Percentiles rank a stretch among this genome's conserved stretches.
Conservation (phyloP, 805 yeast genomes). For the Yamadazyma kitorensis region DNA sequence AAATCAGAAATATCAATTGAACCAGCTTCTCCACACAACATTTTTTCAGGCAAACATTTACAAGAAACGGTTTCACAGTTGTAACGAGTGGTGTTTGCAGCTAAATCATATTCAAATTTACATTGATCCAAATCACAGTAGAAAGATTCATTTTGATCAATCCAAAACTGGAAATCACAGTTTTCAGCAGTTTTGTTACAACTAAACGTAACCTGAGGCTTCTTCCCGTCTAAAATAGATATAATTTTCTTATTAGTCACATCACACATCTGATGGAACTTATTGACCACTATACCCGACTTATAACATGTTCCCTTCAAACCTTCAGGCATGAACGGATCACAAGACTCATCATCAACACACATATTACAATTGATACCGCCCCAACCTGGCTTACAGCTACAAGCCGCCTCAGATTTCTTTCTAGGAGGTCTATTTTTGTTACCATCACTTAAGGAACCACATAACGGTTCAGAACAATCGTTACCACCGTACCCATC, state of each 20-base stretch:
- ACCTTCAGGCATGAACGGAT: slow-evolving; percentile 83
- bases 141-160: slow-evolving; percentile 84
- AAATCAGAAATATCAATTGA: slow-evolving; percentile 94
- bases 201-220: slow-evolving; percentile 89
- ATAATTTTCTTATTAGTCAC: slow-evolving; percentile 88
- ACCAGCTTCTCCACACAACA: slow-evolving; percentile 92
- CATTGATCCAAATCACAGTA: slow-evolving; percentile 83
- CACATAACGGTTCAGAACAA: slow-evolving; percentile 86
- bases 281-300: slow-evolving; percentile 77
- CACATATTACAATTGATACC: slow-evolving; percentile 96
- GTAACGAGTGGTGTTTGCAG: slow-evolving; percentile 67
- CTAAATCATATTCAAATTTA: slow-evolving; percentile 60
- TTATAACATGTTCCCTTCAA: slow-evolving; percentile 85
- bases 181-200: slow-evolving; percentile 64
- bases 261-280: slow-evolving; percentile 87
- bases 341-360: slow-evolving; percentile 68
- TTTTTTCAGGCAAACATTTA: slow-evolving; percentile 85
- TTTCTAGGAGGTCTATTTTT: slow-evolving; percentile 62
- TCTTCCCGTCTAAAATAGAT: slow-evolving; percentile 71
- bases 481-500: slow-evolving; percentile 93
- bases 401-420: slow-evolving; percentile 50
- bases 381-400: slow-evolving; percentile 83
- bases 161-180: slow-evolving; percentile 96
- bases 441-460: slow-evolving; percentile 64
- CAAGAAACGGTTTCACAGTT: slow-evolving; percentile 78